Evolutionary conservation across 306 rosid species (phyloP).

Genomic region (Dryas octopetala): DNA sequence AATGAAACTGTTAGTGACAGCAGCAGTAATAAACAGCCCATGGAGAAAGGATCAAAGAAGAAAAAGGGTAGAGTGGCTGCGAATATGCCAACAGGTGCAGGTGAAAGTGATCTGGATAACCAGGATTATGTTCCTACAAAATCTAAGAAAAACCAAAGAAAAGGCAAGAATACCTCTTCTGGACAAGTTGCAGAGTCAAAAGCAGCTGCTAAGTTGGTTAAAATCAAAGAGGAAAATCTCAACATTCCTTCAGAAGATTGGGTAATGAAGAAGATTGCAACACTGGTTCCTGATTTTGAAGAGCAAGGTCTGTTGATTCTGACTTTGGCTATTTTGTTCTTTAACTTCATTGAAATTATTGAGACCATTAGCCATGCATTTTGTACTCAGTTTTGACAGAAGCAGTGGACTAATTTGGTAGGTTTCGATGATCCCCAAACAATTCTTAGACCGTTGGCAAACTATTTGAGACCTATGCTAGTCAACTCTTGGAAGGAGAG

Average conservation of each 20-base stretch:
- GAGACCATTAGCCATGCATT: slow-evolving; percentile 4
- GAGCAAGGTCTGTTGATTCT: slow-evolving; percentile 72
- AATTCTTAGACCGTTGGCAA: slow-evolving; percentile 67
- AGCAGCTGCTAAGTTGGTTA: slow-evolving; percentile 57
- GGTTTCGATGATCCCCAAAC: slow-evolving; percentile 75
- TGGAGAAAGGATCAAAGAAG: slow-evolving; percentile 78
- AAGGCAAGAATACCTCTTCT: slow-evolving; percentile 65
- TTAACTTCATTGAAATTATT: slow-evolving; percentile 16
- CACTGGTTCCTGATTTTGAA: slow-evolving; percentile 72
- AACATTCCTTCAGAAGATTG: slow-evolving; percentile 84
- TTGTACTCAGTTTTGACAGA: slow-evolving; percentile 32
- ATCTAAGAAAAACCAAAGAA: slow-evolving; percentile 87
- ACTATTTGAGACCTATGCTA: slow-evolving; percentile 73
- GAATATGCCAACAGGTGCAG: slow-evolving; percentile 36
- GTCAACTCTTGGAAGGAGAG: slow-evolving; percentile 77
- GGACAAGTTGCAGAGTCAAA: slow-evolving; percentile 59
- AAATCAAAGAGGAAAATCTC: slow-evolving; percentile 62
- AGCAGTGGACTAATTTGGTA: slow-evolving; percentile 39
- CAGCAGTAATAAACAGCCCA: slow-evolving; percentile 50
- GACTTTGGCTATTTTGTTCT: slow-evolving; percentile 23
- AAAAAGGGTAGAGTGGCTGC: slow-evolving; percentile 71
- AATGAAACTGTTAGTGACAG: slow-evolving; percentile 50
- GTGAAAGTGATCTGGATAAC: slow-evolving; percentile 64
- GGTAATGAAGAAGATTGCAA: slow-evolving; percentile 73
- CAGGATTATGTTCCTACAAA: slow-evolving; percentile 60